A percentile compares a stretch with the other conserved stretches of the same genome.
Conservation (phyloP, 2,329 filamentous ascomycete species). For the Calonectria honghensis region DNA sequence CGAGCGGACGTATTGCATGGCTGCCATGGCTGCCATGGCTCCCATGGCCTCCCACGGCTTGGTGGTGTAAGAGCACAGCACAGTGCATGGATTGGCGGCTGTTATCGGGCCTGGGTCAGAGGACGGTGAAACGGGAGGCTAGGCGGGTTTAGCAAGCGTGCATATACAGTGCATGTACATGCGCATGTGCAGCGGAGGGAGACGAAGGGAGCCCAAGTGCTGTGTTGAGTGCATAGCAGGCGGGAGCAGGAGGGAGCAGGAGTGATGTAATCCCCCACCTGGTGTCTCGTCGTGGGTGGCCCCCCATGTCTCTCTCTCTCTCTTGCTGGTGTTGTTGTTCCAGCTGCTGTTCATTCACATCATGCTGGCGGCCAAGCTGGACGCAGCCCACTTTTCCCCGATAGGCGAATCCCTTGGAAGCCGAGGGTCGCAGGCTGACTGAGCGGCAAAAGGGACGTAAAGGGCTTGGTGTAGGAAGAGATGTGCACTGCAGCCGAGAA, state of each 20-base stretch:
- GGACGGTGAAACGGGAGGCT: slow-evolving; percentile 21
- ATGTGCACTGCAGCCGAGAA: not conserved
- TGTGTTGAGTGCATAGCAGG: no score
- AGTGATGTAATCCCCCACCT: slow-evolving; percentile 36
- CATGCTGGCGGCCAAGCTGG: not conserved
- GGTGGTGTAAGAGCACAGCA: slow-evolving; percentile 24
- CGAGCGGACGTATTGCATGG: slow-evolving; percentile 17
- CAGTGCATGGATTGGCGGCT: slow-evolving; percentile 7
- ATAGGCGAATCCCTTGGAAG: slow-evolving; percentile 3
- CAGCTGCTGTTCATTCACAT: not conserved
- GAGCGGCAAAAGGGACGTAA: not conserved
- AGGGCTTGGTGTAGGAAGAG: not conserved
- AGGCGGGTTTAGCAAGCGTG: not conserved
- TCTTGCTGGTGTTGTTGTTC: not conserved
- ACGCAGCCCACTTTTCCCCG: not conserved
- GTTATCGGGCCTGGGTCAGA: slow-evolving; percentile 19
- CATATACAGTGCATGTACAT: slow-evolving; percentile 4
- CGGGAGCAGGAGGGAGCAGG: not conserved
- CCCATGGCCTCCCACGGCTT: no score
- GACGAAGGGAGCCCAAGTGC: not conserved
- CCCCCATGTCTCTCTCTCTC: not conserved
- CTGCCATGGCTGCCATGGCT: not conserved
- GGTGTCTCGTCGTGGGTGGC: not conserved
- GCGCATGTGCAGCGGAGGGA: not conserved
- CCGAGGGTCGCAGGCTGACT: not conserved